phyloP scores from a whole-genome alignment of 768 basidiomycete genomes.

The Paxillus ammoniavirescens region DNA sequence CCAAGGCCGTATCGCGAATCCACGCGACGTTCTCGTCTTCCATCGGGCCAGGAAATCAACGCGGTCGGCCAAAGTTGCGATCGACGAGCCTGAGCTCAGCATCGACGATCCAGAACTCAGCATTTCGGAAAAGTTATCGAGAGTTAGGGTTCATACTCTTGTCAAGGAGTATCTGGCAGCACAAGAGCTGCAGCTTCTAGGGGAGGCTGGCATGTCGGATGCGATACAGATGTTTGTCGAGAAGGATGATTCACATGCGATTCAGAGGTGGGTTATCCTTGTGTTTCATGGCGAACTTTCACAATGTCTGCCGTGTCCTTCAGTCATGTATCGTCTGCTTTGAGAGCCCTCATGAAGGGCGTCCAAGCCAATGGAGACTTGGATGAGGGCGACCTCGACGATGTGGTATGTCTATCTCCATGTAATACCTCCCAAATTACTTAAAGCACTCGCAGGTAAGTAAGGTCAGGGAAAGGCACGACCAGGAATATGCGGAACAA shows the following conservation, averaged over 20 bases:
- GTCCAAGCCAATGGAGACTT: slow-evolving; percentile 64
- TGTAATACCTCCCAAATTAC: background rate
- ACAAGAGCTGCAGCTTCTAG: slow-evolving; percentile 89
- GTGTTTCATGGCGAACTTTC: background rate
- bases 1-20: slow-evolving; percentile 87
- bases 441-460: slow-evolving; percentile 43
- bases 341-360: slow-evolving; percentile 64
- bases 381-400: slow-evolving; percentile 74
- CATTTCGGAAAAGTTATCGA: slow-evolving; percentile 71
- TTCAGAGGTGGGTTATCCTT: slow-evolving; percentile 64
- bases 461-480: slow-evolving; percentile 69
- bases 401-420: slow-evolving; percentile 48
- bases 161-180: slow-evolving; percentile 91
- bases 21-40: slow-evolving; percentile 89
- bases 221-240: slow-evolving; percentile 96
- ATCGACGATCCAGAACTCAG: slow-evolving; percentile 74
- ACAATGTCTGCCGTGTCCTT: background rate
- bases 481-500: slow-evolving; percentile 58
- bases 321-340: slow-evolving; percentile 64
- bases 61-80: slow-evolving; percentile 51
- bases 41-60: slow-evolving; percentile 69
- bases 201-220: slow-evolving; percentile 87
- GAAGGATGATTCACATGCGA: slow-evolving; percentile 95
- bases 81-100: slow-evolving; percentile 77
- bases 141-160: slow-evolving; percentile 82